These are phyloP conservation scores for Omphalea diandra DNA, from an alignment of 441 rosid species.

Conservation along the genomic window DNA sequence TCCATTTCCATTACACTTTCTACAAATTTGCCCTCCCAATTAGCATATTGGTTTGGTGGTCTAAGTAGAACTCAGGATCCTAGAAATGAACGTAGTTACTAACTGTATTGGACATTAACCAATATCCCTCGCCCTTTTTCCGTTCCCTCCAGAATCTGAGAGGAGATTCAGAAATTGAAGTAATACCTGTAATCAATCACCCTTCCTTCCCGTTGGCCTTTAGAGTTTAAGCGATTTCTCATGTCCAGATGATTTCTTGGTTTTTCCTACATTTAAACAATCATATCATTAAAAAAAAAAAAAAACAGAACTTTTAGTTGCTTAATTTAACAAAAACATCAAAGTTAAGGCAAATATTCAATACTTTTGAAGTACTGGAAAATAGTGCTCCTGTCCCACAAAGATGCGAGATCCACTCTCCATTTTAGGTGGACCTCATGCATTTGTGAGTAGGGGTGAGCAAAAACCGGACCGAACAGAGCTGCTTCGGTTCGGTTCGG, in stretches of 20 bases:
- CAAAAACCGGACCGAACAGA: too few species aligned
- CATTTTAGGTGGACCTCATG: too few species aligned
- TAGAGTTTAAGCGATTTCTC: slow-evolving; percentile 87
- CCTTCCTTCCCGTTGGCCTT: slow-evolving; percentile 91
- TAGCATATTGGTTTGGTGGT: neutral
- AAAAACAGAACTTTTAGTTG: too few species aligned
- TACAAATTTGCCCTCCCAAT: neutral
- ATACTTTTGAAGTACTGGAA: too few species aligned
- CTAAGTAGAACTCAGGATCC: neutral
- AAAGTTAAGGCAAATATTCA: too few species aligned
- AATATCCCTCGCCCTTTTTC: neutral
- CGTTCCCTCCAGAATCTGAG: neutral
- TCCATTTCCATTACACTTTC: too few species aligned
- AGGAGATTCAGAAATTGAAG: slow-evolving; percentile 14
- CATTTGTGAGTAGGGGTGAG: too few species aligned
- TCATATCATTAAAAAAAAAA: slow-evolving; percentile 8
- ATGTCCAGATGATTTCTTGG: slow-evolving; percentile 94
- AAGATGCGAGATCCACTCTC: too few species aligned
- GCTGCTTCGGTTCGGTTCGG: too few species aligned
- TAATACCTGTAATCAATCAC: slow-evolving; percentile 84
- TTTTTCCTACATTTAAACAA: slow-evolving; percentile 51
- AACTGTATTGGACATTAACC: neutral
- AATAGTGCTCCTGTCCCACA: too few species aligned
- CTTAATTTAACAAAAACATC: neutral
- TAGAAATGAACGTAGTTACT: neutral